Percentiles rank a stretch among this genome's conserved stretches.
These are phyloP conservation scores for Arxiozyma heterogenica DNA, from an alignment of 1,139 yeast species.

Conservation along the genomic window DNA sequence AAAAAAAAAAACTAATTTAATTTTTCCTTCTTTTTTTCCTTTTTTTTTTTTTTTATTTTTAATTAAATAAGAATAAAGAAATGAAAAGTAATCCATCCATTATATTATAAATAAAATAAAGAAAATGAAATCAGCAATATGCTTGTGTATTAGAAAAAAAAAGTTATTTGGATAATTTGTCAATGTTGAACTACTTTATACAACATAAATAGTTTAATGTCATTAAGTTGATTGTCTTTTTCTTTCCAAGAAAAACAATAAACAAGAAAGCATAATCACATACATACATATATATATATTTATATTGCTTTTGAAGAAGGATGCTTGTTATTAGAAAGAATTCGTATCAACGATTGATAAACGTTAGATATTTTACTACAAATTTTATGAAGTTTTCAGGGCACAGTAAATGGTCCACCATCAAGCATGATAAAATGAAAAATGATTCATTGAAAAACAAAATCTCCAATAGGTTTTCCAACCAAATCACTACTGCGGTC, in stretches of 20 bases:
- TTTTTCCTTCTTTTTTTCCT: not conserved
- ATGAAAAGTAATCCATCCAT: not conserved
- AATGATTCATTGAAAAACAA: slow-evolving; percentile 75
- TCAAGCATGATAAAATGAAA: slow-evolving; percentile 87
- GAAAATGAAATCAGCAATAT: too few species aligned
- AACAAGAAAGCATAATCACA: not conserved
- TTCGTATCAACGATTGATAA: not conserved
- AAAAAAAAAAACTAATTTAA: too few species aligned
- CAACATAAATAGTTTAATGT: not conserved
- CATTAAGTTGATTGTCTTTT: not conserved
- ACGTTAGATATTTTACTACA: not conserved
- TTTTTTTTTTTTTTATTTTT: too few species aligned
- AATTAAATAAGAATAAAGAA: not conserved
- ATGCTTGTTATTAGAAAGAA: not conserved
- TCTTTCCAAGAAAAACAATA: too few species aligned
- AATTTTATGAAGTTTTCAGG: slow-evolving; percentile 31
- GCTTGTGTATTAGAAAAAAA: too few species aligned
- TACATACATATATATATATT: not conserved
- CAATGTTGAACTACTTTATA: not conserved
- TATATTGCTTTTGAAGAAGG: not conserved
- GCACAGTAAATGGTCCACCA: slow-evolving; percentile 93
- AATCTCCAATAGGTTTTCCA: slow-evolving; percentile 63
- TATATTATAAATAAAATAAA: too few species aligned
- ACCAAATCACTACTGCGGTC: slow-evolving; percentile 65
- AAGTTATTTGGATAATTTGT: not conserved